Evolutionary conservation across 371 early-diverging fungal species (phyloP).

Genomic region (Caulochytrium protostelioides): DNA sequence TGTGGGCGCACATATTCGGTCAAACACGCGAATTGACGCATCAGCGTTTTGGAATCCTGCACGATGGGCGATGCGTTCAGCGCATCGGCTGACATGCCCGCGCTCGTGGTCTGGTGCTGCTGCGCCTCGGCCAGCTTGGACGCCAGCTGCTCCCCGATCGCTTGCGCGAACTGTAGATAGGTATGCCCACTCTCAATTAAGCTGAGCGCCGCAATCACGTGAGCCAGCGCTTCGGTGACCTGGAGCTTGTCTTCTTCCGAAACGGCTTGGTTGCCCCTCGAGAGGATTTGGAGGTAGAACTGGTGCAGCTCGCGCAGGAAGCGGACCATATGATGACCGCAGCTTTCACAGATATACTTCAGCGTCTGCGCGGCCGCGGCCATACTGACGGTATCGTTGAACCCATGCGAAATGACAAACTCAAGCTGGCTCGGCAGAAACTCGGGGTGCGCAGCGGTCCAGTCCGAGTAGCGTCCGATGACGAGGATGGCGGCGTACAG

Average conservation of each 20-base stretch:
- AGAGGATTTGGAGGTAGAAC: slow-evolving; percentile 45
- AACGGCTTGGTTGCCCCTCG: slow-evolving; percentile 39
- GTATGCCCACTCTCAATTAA: too few relatives aligned
- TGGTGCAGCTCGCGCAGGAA: slow-evolving; percentile 50
- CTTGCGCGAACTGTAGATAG: too few relatives aligned
- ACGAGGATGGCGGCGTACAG: slow-evolving; percentile 86
- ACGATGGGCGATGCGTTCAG: too few relatives aligned
- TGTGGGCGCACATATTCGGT: too few relatives aligned
- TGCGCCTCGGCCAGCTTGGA: too few relatives aligned
- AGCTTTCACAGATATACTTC: slow-evolving; percentile 68
- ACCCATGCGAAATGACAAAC: slow-evolving; percentile 58
- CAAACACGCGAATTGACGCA: too few relatives aligned
- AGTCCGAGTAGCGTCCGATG: slow-evolving; percentile 77
- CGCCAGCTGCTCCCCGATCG: too few relatives aligned
- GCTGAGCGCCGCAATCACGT: too few relatives aligned
- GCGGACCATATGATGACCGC: slow-evolving; percentile 44
- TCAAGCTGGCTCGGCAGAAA: slow-evolving; percentile 69
- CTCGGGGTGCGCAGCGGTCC: slow-evolving; percentile 73
- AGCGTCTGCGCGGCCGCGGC: slow-evolving; percentile 72
- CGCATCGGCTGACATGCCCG: too few relatives aligned
- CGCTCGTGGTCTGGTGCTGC: too few relatives aligned
- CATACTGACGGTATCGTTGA: slow-evolving; percentile 44
- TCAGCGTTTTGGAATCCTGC: too few relatives aligned
- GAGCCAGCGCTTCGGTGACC: slow-evolving; percentile 69
- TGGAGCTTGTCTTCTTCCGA: slow-evolving; percentile 50